A percentile compares a stretch with the other conserved stretches of the same genome.
phyloP scores from a whole-genome alignment of 345 rosid species.

The Lepidium aucheri region DNA sequence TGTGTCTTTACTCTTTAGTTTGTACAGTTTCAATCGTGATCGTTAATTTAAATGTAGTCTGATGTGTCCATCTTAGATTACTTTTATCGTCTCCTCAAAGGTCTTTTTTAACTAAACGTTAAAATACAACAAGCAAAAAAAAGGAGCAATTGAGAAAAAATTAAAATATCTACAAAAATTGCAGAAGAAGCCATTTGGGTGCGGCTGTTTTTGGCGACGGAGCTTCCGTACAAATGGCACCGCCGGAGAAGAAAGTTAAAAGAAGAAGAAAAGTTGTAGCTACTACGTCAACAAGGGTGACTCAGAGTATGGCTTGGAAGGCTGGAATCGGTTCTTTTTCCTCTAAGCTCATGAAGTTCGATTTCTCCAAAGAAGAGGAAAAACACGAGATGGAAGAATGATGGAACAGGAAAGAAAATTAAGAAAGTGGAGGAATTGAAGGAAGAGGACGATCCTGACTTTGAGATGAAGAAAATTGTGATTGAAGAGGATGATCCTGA shows the following conservation, averaged over 20 bases:
- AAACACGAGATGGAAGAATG: not conserved
- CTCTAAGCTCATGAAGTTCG: constrained; percentile 2
- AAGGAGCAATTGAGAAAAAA: not conserved
- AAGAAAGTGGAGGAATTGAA: not conserved
- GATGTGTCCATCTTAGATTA: not conserved
- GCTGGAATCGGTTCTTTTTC: constrained; percentile 7
- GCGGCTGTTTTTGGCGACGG: not conserved
- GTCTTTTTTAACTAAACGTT: not conserved
- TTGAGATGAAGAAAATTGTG: constrained; percentile 33
- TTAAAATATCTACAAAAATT: not conserved
- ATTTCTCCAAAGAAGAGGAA: not conserved
- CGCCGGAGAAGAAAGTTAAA: not conserved
- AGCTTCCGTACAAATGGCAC: constrained; percentile 12
- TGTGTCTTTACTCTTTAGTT: too few relatives aligned
- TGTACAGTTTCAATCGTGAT: not conserved
- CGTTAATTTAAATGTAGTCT: not conserved
- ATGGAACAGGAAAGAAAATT: constrained; percentile 1
- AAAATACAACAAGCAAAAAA: not conserved
- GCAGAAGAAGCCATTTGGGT: not conserved
- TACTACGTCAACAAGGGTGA: not conserved
- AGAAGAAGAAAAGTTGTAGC: not conserved
- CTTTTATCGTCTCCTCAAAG: not conserved
- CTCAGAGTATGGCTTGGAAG: constrained; percentile 9
- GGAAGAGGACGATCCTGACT: not conserved
- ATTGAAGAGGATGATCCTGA: too few relatives aligned